Percentiles rank a stretch among this genome's conserved stretches.
phyloP scores from a whole-genome alignment of 2,329 filamentous ascomycete species.

The Pseudogymnoascus sp. region DNA sequence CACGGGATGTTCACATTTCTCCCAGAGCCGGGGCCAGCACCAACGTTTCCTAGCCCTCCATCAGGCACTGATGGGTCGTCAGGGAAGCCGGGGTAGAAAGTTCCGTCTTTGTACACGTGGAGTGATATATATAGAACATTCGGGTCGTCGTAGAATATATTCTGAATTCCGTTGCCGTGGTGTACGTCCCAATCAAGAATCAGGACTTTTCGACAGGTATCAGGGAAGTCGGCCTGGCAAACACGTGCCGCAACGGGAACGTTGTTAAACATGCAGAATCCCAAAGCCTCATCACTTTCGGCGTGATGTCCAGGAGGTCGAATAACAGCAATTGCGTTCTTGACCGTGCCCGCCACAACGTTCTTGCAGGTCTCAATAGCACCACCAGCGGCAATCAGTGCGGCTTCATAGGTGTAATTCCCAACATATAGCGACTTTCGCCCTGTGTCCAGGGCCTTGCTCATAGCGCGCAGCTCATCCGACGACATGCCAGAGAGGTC shows the following conservation, averaged over 20 bases:
- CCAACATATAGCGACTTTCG: slow-evolving; percentile 79
- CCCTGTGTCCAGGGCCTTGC: slow-evolving; percentile 52
- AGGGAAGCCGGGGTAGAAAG: slow-evolving; percentile 73
- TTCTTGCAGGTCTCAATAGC: slow-evolving; percentile 77
- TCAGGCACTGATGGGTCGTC: slow-evolving; percentile 52
- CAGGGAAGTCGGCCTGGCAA: slow-evolving; percentile 74
- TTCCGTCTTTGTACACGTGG: slow-evolving; percentile 77
- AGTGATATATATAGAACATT: slow-evolving; percentile 94
- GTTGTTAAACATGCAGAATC: slow-evolving; percentile 98
- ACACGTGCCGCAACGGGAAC: slow-evolving; percentile 87
- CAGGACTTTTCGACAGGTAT: slow-evolving; percentile 77
- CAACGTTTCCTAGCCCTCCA: slow-evolving; percentile 54
- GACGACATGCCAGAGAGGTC: slow-evolving; percentile 46
- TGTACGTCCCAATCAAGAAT: slow-evolving; percentile 88
- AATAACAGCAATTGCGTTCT: slow-evolving; percentile 93
- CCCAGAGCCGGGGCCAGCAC: slow-evolving; percentile 46
- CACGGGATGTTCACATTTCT: slow-evolving; percentile 62
- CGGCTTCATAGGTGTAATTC: slow-evolving; percentile 70
- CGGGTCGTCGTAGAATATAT: slow-evolving; percentile 90
- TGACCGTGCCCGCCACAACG: slow-evolving; percentile 75
- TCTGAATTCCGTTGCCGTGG: slow-evolving; percentile 87
- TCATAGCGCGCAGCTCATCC: slow-evolving; percentile 61
- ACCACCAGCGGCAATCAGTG: slow-evolving; percentile 78
- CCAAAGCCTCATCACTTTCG: slow-evolving; percentile 77
- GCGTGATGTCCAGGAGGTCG: slow-evolving; percentile 93